Evolutionary conservation across 208 protist genomes (phyloP).

Genomic region (Vickermania ingenoplastis): DNA sequence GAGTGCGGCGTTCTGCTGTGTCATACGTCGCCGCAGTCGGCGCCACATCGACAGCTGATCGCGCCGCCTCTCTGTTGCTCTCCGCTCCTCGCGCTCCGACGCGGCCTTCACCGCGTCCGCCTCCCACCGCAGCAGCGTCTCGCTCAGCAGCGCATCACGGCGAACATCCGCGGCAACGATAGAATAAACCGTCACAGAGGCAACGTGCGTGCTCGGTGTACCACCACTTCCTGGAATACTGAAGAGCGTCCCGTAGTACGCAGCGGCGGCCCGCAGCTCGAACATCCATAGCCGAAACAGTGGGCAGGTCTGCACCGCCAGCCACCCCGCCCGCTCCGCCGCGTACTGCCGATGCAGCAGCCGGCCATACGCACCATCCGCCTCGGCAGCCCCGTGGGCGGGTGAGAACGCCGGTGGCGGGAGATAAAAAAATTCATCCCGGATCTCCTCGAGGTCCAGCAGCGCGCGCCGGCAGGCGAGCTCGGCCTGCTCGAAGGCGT

Average conservation of each 20-base stretch:
- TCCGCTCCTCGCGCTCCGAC: not conserved
- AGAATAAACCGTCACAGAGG: conserved; percentile 38
- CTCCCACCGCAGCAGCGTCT: conserved; percentile 42
- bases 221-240: conserved; percentile 20
- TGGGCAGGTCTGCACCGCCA: conserved; percentile 38
- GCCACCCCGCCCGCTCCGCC: conserved; percentile 17
- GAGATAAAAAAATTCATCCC: not conserved
- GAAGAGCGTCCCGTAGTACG: conserved; percentile 56
- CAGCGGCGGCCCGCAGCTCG: conserved; percentile 59
- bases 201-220: conserved; percentile 26
- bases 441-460: conserved; percentile 17
- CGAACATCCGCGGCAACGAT: conserved; percentile 64
- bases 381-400: too few relatives aligned
- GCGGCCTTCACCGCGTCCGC: conserved; percentile 7
- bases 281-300: conserved; percentile 53
- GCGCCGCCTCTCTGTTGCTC: not conserved
- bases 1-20: too few relatives aligned
- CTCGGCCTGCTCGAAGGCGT: conserved; percentile 66
- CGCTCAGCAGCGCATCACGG: conserved; percentile 37
- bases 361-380: too few relatives aligned
- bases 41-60: too few relatives aligned
- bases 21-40: too few relatives aligned
- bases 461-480: conserved; percentile 45
- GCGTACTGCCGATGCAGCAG: not conserved
- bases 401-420: not conserved